phyloP scores from a whole-genome alignment of 352 stramenopile genomes.

The Ophiocytium majus region DNA sequence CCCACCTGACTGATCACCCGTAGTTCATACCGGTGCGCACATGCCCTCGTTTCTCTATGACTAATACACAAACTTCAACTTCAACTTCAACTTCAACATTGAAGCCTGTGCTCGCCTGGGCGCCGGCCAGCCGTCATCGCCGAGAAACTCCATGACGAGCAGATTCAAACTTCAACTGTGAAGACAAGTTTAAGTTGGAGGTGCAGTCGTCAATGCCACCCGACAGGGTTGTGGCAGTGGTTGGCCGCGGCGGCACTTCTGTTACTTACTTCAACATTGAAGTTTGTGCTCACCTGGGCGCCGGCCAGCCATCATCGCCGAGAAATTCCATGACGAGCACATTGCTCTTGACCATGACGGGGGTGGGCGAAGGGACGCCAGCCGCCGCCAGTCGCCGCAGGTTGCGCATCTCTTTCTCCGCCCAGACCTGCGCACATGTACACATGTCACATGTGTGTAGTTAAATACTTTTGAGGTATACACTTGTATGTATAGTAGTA shows the following conservation, averaged over 20 bases:
- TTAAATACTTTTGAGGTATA: neutral
- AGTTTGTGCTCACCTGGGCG: slow-evolving; percentile 66
- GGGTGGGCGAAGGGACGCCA: slow-evolving; percentile 82
- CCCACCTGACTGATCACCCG: too few species aligned
- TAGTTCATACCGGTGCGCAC: too few species aligned
- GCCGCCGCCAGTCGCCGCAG: slow-evolving; percentile 83
- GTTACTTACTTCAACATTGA: too few species aligned
- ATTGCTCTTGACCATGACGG: slow-evolving; percentile 90
- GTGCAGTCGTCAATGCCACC: too few species aligned
- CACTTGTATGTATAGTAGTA: too few species aligned
- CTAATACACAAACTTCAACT: too few species aligned
- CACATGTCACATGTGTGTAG: neutral
- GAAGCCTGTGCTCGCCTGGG: slow-evolving; percentile 64
- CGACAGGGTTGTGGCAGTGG: too few species aligned
- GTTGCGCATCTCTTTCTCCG: slow-evolving; percentile 99
- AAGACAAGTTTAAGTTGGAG: too few species aligned
- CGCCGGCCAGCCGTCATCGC: slow-evolving; percentile 86
- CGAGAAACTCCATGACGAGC: slow-evolving; percentile 98
- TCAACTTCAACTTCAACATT: too few species aligned
- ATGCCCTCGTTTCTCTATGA: too few species aligned
- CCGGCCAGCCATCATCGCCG: slow-evolving; percentile 87
- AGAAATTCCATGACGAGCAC: slow-evolving; percentile 99
- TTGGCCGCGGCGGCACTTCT: too few species aligned
- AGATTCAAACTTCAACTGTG: too few species aligned
- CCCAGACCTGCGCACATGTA: slow-evolving; percentile 79